phyloP scores from a whole-genome alignment of 345 rosid genomes.

The Gossypium mustelinum region DNA sequence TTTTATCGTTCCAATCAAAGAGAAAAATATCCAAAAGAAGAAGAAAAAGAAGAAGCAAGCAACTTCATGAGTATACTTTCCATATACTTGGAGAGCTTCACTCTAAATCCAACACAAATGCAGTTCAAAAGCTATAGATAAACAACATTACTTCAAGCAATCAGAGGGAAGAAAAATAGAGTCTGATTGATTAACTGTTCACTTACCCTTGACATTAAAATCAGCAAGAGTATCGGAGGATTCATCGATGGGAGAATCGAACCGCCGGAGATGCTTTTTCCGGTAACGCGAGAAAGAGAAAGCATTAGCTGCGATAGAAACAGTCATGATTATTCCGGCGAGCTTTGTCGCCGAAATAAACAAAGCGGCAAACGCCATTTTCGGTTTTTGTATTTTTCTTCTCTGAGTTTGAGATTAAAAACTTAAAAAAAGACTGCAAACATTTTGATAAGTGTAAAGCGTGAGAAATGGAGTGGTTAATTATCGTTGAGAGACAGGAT shows the following conservation, averaged over 20 bases:
- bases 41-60: background rate
- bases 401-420: background rate
- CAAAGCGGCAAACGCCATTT: conserved; percentile 41
- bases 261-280: conserved; percentile 41
- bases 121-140: background rate
- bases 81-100: background rate
- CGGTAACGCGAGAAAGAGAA: conserved; percentile 70
- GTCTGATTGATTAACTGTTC: background rate
- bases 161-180: background rate
- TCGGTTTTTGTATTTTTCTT: background rate
- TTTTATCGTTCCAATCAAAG: background rate
- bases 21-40: background rate
- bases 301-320: conserved; percentile 73
- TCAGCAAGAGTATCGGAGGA: conserved; percentile 65
- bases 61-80: background rate
- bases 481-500: background rate
- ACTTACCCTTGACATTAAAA: conserved; percentile 46
- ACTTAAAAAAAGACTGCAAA: background rate
- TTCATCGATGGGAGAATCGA: conserved; percentile 77
- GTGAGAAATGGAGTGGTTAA: background rate
- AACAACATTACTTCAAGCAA: background rate
- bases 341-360: conserved; percentile 55
- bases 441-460: background rate
- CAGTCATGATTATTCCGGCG: conserved; percentile 58
- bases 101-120: background rate